Base-by-base conservation (phyloP, 225 moss, liverwort and hornwort genomes). In the Neckera pumila region DNA sequence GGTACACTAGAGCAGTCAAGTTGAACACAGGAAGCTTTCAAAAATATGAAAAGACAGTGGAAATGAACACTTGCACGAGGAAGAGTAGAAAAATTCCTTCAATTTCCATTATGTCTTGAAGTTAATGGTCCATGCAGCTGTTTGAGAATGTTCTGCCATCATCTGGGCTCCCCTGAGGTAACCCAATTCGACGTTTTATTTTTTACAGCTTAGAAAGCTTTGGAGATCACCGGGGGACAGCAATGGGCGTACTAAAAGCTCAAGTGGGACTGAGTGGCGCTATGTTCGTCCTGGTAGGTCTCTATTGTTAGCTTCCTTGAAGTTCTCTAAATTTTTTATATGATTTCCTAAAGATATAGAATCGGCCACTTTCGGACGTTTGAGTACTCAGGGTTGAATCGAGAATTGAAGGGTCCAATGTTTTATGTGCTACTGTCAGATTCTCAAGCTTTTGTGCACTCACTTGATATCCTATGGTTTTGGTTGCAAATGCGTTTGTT, bases 261-360 rank as follows among this genome's bases (percentile, higher is more conserved):
- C 94, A 94, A 93, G 93, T 93, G 82, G 94, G 94, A 91, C 85
- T 94, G 53, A 94, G 94, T 84, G 94, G 94, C 20, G 94, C 93
- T 74, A 94, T 94, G 85, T 94, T 94, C 36, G 94, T 94, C 83
- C 67, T 94, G 93, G 94, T 94, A 89, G 27, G 86, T 88, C 43
- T 74, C 64, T 86, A 83, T 40, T 71, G 33, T 58, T 57, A 23
- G 16, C 25, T 84, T 25, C 58, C 33, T 58, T 9, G 42, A 40
- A 84, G 57, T 18, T 57, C 23, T 58, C 12, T 25, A 25, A 71
- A 25, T 33, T 23, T 54, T 58, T 57, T 43, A 33, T 58, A 42
- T 15, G 22, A 6, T 17, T 17, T 72, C 33, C 25, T 43, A 17
- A 15, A 22, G 71, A 70, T 58, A 16, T 42, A 56, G 69, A 83